Conservation (phyloP, 2,329 filamentous ascomycete species). For the Neofusicoccum laricinum region DNA sequence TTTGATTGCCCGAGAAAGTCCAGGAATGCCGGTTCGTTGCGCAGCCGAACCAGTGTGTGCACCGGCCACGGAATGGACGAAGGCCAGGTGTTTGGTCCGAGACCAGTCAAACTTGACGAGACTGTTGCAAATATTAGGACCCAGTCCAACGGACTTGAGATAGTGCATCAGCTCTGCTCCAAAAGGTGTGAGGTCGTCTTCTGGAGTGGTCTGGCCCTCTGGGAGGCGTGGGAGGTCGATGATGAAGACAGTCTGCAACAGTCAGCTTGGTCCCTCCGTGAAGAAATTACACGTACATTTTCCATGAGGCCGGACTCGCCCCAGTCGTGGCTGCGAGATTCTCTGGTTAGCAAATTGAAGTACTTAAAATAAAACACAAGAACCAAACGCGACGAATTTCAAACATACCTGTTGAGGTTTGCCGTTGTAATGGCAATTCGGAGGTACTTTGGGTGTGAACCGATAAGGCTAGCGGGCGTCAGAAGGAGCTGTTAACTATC, state of each 20-base stretch:
- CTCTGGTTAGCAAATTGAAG: not conserved
- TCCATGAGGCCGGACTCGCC: constrained; percentile 82
- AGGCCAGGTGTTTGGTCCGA: constrained; percentile 67
- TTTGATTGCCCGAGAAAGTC: constrained; percentile 65
- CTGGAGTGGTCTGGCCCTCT: constrained; percentile 24
- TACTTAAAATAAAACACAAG: not conserved
- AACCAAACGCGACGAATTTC: not conserved
- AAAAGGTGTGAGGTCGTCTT: constrained; percentile 54
- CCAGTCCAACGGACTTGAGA: constrained; percentile 63
- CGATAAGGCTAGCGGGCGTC: constrained; percentile 56
- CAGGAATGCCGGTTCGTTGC: constrained; percentile 66
- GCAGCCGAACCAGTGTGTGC: constrained; percentile 32
- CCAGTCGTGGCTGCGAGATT: constrained; percentile 57
- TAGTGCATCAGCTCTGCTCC: constrained; percentile 70
- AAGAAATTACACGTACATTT: constrained; percentile 56
- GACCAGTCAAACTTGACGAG: constrained; percentile 79
- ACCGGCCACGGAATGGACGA: constrained; percentile 82
- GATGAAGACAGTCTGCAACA: constrained; percentile 66
- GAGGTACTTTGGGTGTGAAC: constrained; percentile 73
- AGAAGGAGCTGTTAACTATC: not conserved
- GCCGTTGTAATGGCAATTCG: constrained; percentile 83
- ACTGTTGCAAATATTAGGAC: constrained; percentile 63
- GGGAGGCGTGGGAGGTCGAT: constrained; percentile 75
- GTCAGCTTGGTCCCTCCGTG: not conserved
- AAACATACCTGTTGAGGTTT: constrained; percentile 73